These are phyloP conservation scores for Sapria himalayana DNA, from an alignment of 345 rosid species.

Conservation along the genomic window DNA sequence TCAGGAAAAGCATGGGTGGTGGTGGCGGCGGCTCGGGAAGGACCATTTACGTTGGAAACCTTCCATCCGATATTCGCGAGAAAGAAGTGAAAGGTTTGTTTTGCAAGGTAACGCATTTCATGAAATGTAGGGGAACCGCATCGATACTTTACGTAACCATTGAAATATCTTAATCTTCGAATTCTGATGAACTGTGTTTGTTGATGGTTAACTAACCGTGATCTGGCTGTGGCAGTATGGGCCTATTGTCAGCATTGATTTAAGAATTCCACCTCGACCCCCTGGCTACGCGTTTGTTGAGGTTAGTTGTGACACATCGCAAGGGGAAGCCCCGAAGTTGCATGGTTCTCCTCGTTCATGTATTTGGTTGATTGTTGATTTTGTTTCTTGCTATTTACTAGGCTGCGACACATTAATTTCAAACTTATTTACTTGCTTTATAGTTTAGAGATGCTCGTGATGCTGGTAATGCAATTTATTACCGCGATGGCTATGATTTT, in stretches of 20 bases:
- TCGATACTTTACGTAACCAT: background rate
- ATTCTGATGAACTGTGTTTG: background rate
- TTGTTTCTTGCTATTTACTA: too few relatives aligned
- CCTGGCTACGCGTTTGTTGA: slow-evolving; percentile 95
- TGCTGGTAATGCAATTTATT: slow-evolving; percentile 92
- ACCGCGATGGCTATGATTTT: slow-evolving; percentile 95
- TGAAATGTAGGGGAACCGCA: background rate
- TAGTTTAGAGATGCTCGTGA: slow-evolving; percentile 92
- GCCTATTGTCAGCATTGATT: slow-evolving; percentile 57
- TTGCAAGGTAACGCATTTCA: slow-evolving; percentile 36
- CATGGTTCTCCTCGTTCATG: background rate
- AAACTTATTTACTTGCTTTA: background rate
- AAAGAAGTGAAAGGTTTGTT: slow-evolving; percentile 97
- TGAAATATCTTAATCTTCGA: background rate
- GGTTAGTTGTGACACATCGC: too few relatives aligned
- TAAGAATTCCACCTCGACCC: slow-evolving; percentile 92
- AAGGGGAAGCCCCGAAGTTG: too few relatives aligned
- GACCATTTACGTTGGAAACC: slow-evolving; percentile 89
- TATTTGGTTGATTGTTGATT: background rate
- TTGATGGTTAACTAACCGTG: too few relatives aligned
- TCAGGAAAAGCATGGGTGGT: too few relatives aligned
- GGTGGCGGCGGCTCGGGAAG: slow-evolving; percentile 78
- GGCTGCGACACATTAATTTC: too few relatives aligned
- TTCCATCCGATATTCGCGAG: slow-evolving; percentile 88
- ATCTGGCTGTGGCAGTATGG: slow-evolving; percentile 84